Evolutionary conservation across 2,329 filamentous ascomycete genomes (phyloP).

Genomic region (Ophiosphaerella narmari): DNA sequence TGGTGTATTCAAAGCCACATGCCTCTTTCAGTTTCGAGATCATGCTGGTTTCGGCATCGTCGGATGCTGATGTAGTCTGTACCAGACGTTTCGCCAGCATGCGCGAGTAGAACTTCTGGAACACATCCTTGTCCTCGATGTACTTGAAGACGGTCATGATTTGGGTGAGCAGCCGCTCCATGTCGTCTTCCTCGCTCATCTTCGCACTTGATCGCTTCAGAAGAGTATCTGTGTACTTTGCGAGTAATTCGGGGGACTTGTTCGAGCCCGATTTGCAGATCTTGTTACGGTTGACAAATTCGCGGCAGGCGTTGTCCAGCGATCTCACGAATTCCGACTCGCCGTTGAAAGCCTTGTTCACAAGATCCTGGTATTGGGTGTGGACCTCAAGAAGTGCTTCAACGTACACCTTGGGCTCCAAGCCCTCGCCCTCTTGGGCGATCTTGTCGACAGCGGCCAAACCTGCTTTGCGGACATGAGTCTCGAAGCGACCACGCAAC

Average conservation of each 20-base stretch:
- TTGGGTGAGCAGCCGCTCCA: conserved; percentile 84
- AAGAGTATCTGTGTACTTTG: conserved; percentile 92
- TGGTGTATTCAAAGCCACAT: conserved; percentile 98
- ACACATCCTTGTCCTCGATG: conserved; percentile 99
- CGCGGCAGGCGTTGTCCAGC: conserved; percentile 93
- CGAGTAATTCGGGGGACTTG: conserved; percentile 90
- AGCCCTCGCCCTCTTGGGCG: conserved; percentile 80
- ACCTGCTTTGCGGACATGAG: conserved; percentile 88
- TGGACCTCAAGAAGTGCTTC: conserved; percentile 94
- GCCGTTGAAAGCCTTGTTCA: conserved; percentile 89
- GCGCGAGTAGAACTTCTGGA: conserved; percentile 98
- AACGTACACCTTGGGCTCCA: conserved; percentile 96
- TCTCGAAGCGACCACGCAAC: conserved; percentile 83
- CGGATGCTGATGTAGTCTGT: conserved; percentile 91
- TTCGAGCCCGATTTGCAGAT: conserved; percentile 93
- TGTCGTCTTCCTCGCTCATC: conserved; percentile 88
- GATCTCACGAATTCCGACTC: conserved; percentile 97
- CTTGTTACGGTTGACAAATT: conserved; percentile 97
- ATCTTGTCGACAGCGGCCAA: conserved; percentile 89
- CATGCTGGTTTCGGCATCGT: conserved; percentile 98
- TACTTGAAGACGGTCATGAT: conserved; percentile 99
- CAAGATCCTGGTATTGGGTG: conserved; percentile 86
- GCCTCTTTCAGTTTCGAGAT: conserved; percentile 99
- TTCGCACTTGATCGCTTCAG: conserved; percentile 86
- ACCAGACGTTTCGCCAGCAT: conserved; percentile 95